Conservation (phyloP, 2,329 filamentous ascomycete genomes). For the Fusarium sp. region DNA sequence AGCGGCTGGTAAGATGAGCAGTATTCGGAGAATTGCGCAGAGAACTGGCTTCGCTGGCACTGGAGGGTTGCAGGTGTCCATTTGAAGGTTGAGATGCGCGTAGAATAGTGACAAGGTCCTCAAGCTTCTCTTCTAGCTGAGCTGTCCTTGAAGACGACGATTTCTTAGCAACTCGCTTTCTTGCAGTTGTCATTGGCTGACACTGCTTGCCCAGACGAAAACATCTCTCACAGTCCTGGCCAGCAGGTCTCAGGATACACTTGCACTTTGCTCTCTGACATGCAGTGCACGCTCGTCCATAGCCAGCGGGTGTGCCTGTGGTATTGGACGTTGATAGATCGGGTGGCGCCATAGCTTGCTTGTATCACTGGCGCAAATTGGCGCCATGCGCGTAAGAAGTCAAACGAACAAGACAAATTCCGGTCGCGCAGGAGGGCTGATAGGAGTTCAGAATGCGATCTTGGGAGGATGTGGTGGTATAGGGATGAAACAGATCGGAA, state of each 20-base stretch:
- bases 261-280: constrained; percentile 62
- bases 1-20: constrained; percentile 44
- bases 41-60: constrained; percentile 11
- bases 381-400: not conserved
- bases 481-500: constrained; percentile 15
- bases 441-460: constrained; percentile 19
- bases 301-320: constrained; percentile 51
- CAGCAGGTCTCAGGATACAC: constrained; percentile 55
- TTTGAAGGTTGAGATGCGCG: constrained; percentile 47
- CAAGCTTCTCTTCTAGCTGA: constrained; percentile 62
- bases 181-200: constrained; percentile 55
- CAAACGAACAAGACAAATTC: constrained; percentile 26
- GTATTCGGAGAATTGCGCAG: constrained; percentile 24
- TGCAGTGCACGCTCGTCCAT: constrained; percentile 59
- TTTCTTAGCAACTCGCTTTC: constrained; percentile 52
- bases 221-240: constrained; percentile 54
- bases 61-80: constrained; percentile 28
- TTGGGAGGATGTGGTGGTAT: constrained; percentile 11
- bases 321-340: constrained; percentile 19
- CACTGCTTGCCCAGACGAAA: constrained; percentile 61
- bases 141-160: constrained; percentile 53
- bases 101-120: constrained; percentile 60
- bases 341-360: constrained; percentile 40
- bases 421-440: constrained; percentile 27
- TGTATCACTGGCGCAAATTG: constrained; percentile 7